These are phyloP conservation scores for Purshia tridentata DNA, from an alignment of 306 rosid species.

Conservation along the genomic window DNA sequence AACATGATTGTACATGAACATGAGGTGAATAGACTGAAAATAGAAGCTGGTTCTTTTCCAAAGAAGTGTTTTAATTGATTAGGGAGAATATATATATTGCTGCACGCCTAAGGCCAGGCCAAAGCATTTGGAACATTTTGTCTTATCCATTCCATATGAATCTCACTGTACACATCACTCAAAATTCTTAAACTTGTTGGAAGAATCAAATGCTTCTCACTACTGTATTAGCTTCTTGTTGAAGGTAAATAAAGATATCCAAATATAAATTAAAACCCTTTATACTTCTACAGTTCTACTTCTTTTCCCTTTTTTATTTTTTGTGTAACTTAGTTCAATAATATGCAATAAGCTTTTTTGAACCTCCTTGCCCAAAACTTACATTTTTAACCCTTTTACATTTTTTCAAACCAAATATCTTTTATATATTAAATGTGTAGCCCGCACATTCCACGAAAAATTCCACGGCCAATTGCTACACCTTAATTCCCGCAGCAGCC, in stretches of 20 bases:
- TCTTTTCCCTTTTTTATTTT: too few species aligned
- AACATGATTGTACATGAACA: conserved; percentile 12
- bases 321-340: too few species aligned
- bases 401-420: too few species aligned
- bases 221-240: conserved; percentile 54
- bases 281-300: too few species aligned
- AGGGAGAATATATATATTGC: conserved; percentile 32
- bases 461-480: too few species aligned
- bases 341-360: too few species aligned
- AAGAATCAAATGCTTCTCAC: conserved; percentile 66
- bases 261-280: too few species aligned
- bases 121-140: conserved; percentile 56
- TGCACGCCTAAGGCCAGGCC: background rate
- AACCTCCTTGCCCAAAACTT: too few species aligned
- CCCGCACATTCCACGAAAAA: too few species aligned
- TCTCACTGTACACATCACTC: conserved; percentile 38
- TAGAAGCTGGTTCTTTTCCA: conserved; percentile 47
- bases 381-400: too few species aligned
- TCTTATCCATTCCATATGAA: conserved; percentile 62
- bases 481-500: too few species aligned
- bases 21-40: conserved; percentile 31
- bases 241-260: conserved; percentile 38
- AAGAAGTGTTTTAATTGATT: conserved; percentile 24
- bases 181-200: conserved; percentile 41
- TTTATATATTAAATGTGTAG: too few species aligned